Evolutionary conservation across 2,329 filamentous ascomycete species (phyloP), one percentile per base, ranked within the genome.

Genomic region (Apiospora pterosperma): DNA sequence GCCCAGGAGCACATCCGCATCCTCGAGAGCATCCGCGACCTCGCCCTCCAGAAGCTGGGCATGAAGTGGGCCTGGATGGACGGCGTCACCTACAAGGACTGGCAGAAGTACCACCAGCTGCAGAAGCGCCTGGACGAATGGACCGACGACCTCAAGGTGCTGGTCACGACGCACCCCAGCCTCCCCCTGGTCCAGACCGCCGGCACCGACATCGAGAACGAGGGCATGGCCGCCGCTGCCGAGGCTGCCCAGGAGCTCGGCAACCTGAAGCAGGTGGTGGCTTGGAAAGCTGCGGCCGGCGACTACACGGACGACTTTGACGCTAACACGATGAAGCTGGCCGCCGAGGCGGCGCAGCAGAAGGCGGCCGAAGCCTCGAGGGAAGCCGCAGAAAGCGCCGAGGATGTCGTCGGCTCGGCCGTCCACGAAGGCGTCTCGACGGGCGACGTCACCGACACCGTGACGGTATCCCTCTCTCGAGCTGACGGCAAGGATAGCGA

Each of bases 21-120:
- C 19, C 85, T 97, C 36, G 91, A 95, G 68, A 87, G 88, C 73
- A 94, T 96, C 66, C 88, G 92, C 48, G 91, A 94, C 71, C 83
- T 97, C 39, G 92, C 93, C 6, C 84, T 97, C 38, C 92, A 97
- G 75, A 92, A 96, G 76, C 93, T 97, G 63, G 94, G 94, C 64
- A 95, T 96, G 88, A 88, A 87, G 73, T 99, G 96, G 94, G 93
- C 95, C 14, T 97, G 92, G 90, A 96, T 93, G 80, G 93, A 98
- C 65, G 93, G 93, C 36, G 87, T 99, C 67, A 97, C 95, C 1
- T 97, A 99, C 83, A 94, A 96, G 76, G 93, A 99, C 76, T 99
- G 96, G 96, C 88, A 90, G 66, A 96, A 95, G 76, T 99, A 97
- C 74, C 93, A 98, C 76, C 88, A 92, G 66, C 83, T 99, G 65